A percentile compares a stretch with the other conserved stretches of the same genome.
These are phyloP conservation scores for Crithidia expoeki DNA, from an alignment of 208 protist species.

Conservation along the genomic window DNA sequence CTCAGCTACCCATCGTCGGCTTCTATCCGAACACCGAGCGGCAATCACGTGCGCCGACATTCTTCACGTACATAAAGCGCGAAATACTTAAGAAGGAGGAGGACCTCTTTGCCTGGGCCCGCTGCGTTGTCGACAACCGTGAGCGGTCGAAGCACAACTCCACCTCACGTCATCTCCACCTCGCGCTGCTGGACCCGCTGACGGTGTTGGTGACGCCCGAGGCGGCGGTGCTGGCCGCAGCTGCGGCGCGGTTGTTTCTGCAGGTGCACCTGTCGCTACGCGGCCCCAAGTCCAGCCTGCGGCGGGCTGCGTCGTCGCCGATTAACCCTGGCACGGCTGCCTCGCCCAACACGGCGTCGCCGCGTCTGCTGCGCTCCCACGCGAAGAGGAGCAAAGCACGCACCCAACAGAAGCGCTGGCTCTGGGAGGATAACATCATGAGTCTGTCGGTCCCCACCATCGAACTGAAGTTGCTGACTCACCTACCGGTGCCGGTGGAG, in stretches of 20 bases:
- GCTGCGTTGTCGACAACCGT: constrained; percentile 67
- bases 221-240: constrained; percentile 32
- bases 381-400: constrained; percentile 58
- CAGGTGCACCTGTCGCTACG: constrained; percentile 16
- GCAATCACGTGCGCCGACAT: constrained; percentile 21
- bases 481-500: constrained; percentile 52
- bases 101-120: constrained; percentile 50
- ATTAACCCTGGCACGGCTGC: constrained; percentile 1
- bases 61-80: constrained; percentile 20
- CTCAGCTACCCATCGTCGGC: constrained; percentile 44
- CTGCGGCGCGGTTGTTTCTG: constrained; percentile 23
- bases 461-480: constrained; percentile 71
- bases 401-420: constrained; percentile 82
- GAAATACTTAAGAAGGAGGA: constrained; percentile 20
- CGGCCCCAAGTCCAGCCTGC: constrained; percentile 9
- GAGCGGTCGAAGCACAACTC: constrained; percentile 61
- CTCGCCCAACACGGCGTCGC: background rate
- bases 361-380: constrained; percentile 21
- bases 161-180: constrained; percentile 81
- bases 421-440: constrained; percentile 69
- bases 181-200: constrained; percentile 65
- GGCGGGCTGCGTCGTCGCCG: constrained; percentile 15
- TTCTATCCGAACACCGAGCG: constrained; percentile 45
- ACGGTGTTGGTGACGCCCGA: constrained; percentile 63
- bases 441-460: constrained; percentile 66